Evolutionary conservation across 495 filamentous ascomycete species (phyloP).

Genomic region (Immersiella caudata): DNA sequence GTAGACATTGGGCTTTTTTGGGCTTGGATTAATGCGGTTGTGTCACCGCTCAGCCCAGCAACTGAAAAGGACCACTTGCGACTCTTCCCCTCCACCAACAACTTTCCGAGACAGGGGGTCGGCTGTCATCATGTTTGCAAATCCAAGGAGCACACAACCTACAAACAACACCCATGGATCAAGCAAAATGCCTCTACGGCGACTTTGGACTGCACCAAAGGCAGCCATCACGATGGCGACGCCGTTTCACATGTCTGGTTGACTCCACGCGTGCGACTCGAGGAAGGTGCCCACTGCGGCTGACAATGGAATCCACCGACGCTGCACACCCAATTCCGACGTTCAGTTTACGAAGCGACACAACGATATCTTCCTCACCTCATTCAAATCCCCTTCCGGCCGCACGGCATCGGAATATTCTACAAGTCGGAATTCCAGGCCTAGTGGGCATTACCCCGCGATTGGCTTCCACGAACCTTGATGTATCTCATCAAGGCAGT

Average conservation of each 20-base stretch:
- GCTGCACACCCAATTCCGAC: neutral
- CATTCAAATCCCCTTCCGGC: neutral
- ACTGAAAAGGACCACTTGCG: neutral
- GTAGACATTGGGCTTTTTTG: neutral
- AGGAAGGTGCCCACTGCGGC: neutral
- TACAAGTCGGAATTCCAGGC: neutral
- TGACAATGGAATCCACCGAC: neutral
- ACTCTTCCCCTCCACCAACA: neutral
- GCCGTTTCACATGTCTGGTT: neutral
- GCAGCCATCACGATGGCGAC: neutral
- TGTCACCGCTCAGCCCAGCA: neutral
- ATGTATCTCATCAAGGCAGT: constrained; percentile 4
- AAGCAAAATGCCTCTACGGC: neutral
- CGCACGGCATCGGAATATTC: neutral
- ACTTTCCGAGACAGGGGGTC: neutral
- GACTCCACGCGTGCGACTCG: neutral
- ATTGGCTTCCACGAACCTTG: neutral
- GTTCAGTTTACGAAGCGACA: neutral
- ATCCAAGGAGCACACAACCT: neutral
- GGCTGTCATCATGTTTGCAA: neutral
- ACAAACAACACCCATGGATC: neutral
- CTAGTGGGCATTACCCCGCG: neutral
- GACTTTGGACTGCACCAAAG: neutral
- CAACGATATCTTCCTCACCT: neutral
- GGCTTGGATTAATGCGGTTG: neutral